These are phyloP conservation scores for Suillus alpinus DNA, from an alignment of 768 basidiomycete genomes.

Conservation along the genomic window DNA sequence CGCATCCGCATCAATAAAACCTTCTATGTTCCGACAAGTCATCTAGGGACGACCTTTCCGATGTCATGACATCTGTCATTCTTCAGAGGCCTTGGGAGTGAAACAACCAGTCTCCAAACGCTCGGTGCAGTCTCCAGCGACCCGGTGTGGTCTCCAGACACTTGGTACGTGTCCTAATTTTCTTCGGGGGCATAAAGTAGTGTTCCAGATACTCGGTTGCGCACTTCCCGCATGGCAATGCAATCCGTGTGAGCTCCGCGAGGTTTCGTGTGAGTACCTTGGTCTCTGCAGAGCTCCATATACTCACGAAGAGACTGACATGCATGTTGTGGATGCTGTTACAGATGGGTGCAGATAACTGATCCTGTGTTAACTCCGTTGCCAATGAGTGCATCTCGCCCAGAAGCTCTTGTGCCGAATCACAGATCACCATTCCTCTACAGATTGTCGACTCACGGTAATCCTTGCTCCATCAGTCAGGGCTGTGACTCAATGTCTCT, in stretches of 20 bases:
- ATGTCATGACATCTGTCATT: neutral
- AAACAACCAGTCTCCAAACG: neutral
- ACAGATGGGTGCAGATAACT: neutral
- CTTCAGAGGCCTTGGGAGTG: neutral
- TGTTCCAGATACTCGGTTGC: neutral
- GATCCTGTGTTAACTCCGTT: neutral
- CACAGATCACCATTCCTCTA: neutral
- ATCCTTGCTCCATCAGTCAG: neutral
- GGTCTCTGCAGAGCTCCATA: neutral
- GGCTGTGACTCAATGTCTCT: neutral
- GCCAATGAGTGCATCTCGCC: neutral
- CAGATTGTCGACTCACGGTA: neutral
- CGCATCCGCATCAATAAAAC: neutral
- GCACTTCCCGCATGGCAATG: neutral
- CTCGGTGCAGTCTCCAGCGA: neutral
- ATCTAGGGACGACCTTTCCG: neutral
- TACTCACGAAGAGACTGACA: neutral
- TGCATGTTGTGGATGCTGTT: neutral
- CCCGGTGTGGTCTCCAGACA: neutral
- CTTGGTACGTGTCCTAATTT: neutral
- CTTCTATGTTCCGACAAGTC: neutral
- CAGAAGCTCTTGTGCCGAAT: neutral
- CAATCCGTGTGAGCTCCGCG: neutral
- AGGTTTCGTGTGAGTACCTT: neutral
- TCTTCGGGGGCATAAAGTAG: neutral